A percentile compares a stretch with the other conserved stretches of the same genome.
These are phyloP conservation scores for Zasmidium cellare DNA, from an alignment of 2,329 filamentous ascomycete genomes.

Conservation along the genomic window DNA sequence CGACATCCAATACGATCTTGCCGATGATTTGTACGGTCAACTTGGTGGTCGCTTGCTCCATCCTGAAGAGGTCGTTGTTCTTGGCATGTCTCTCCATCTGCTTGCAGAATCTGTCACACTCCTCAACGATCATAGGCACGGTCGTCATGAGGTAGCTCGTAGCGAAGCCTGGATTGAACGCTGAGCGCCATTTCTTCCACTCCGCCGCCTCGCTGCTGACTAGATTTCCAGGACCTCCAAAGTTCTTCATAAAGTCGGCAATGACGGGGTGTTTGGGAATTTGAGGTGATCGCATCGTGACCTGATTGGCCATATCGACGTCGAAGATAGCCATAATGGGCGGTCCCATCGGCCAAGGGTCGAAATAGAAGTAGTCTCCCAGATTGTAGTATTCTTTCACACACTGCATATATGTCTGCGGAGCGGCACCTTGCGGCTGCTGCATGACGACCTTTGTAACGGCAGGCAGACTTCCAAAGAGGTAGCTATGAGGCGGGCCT, in stretches of 20 bases:
- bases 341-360: slow-evolving; percentile 45
- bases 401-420: slow-evolving; percentile 36
- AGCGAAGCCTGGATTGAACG: slow-evolving; percentile 47
- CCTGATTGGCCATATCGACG: slow-evolving; percentile 39
- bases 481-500: slow-evolving; percentile 42
- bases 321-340: slow-evolving; percentile 39
- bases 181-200: slow-evolving; percentile 47
- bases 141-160: slow-evolving; percentile 41
- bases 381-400: slow-evolving; percentile 40
- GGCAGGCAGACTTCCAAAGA: slow-evolving; percentile 44
- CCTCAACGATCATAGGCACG: slow-evolving; percentile 40
- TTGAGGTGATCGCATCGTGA: slow-evolving; percentile 36
- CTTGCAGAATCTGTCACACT: slow-evolving; percentile 33
- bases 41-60: slow-evolving; percentile 42
- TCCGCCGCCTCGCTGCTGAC: slow-evolving; percentile 38
- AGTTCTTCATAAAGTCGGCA: slow-evolving; percentile 33
- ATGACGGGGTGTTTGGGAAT: slow-evolving; percentile 36
- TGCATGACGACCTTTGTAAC: slow-evolving; percentile 37
- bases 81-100: slow-evolving; percentile 38
- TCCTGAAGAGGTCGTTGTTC: slow-evolving; percentile 38
- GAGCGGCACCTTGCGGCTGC: slow-evolving; percentile 38
- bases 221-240: slow-evolving; percentile 41
- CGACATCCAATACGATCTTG: slow-evolving; percentile 40
- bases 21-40: slow-evolving; percentile 47
- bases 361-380: slow-evolving; percentile 44